phyloP scores from a whole-genome alignment of 2,329 filamentous ascomycete genomes.

The Saccharata proteae region DNA sequence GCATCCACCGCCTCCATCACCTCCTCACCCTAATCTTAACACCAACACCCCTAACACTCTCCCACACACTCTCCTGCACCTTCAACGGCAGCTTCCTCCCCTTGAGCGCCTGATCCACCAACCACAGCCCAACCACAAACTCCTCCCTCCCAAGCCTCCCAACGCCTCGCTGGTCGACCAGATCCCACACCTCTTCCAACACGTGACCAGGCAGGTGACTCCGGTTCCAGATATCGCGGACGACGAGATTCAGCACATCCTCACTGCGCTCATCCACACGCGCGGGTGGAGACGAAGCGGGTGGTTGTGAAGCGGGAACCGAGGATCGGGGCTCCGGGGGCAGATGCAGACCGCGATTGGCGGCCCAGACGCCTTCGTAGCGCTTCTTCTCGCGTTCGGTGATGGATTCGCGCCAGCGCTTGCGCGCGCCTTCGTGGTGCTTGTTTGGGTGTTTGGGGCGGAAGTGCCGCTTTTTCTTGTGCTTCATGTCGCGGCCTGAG shows the following conservation, averaged over 20 bases:
- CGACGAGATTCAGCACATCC: slow-evolving; percentile 55
- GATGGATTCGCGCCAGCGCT: slow-evolving; percentile 65
- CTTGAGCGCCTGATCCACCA: slow-evolving; percentile 69
- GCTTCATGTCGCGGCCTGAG: slow-evolving; percentile 38
- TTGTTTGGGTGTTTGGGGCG: slow-evolving; percentile 49
- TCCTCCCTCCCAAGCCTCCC: slow-evolving; percentile 54
- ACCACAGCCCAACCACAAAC: slow-evolving; percentile 75
- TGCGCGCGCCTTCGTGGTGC: slow-evolving; percentile 64
- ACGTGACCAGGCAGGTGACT: slow-evolving; percentile 56
- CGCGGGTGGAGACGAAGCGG: slow-evolving; percentile 15
- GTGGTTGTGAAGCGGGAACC: background rate
- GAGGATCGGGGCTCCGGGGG: slow-evolving; percentile 10
- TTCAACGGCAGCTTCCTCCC: slow-evolving; percentile 63
- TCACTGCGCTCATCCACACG: background rate
- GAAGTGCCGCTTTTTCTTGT: slow-evolving; percentile 46
- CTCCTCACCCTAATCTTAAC: slow-evolving; percentile 22
- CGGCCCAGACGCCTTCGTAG: slow-evolving; percentile 77
- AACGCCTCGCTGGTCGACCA: slow-evolving; percentile 48
- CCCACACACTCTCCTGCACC: slow-evolving; percentile 66
- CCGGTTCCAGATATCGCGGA: slow-evolving; percentile 62
- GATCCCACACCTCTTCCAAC: slow-evolving; percentile 63
- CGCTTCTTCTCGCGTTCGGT: slow-evolving; percentile 62
- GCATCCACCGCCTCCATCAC: slow-evolving; percentile 1
- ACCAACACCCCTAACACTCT: slow-evolving; percentile 44
- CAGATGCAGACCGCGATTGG: slow-evolving; percentile 51